Conservation (phyloP, 148 eudicot genomes). For the Camellia lanceoleosa region DNA sequence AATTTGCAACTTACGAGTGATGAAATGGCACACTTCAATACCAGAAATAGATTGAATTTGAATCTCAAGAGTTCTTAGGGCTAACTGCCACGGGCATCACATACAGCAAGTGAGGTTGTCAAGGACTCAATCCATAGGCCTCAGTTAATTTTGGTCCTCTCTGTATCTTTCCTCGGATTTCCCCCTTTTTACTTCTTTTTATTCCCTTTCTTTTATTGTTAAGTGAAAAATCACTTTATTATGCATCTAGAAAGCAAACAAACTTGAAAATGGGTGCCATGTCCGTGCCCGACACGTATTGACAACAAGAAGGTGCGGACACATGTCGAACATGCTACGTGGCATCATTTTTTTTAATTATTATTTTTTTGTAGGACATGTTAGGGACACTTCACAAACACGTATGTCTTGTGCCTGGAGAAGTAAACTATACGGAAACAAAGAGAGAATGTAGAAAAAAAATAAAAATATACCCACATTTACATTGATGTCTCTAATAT, state of each 20-base stretch:
- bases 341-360: no score
- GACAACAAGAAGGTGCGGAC: no score
- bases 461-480: background rate
- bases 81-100: background rate
- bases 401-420: no score
- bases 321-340: no score
- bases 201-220: background rate
- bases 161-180: background rate
- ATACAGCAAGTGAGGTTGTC: background rate
- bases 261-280: no score
- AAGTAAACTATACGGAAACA: no score
- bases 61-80: background rate
- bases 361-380: no score
- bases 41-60: background rate
- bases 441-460: background rate
- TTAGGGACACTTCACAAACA: no score
- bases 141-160: background rate
- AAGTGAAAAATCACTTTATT: background rate
- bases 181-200: background rate
- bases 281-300: no score
- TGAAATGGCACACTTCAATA: slow-evolving; percentile 7
- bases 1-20: background rate
- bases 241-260: no score
- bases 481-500: no score
- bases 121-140: background rate